Evolutionary conservation across 148 eudicot genomes (phyloP).

Genomic region (Rhododendron vialii): DNA sequence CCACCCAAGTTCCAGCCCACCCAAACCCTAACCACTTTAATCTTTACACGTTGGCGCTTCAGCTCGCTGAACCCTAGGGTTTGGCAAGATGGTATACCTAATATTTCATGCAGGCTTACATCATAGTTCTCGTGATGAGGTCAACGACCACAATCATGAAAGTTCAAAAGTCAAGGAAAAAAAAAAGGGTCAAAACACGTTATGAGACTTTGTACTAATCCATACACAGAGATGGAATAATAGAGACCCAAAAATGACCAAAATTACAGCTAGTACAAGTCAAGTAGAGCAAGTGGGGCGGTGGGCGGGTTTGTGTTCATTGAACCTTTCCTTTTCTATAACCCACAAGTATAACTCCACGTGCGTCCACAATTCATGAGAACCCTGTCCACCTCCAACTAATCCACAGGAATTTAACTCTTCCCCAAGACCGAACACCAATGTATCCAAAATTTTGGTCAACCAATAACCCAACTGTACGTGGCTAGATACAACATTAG

Average conservation of each 20-base stretch:
- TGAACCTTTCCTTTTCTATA: neutral
- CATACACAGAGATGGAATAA: neutral
- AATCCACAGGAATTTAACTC: neutral
- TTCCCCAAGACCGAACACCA: neutral
- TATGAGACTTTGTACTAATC: neutral
- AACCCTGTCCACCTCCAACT: neutral
- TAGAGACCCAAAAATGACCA: neutral
- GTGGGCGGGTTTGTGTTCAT: neutral
- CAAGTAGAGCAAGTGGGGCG: neutral
- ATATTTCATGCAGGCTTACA: neutral
- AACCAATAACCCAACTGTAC: neutral
- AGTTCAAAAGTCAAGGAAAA: neutral
- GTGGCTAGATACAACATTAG: neutral
- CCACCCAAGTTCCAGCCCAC: no score
- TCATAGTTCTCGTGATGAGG: neutral
- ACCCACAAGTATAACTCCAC: neutral
- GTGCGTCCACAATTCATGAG: neutral
- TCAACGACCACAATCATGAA: neutral
- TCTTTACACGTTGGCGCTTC: no score
- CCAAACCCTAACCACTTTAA: no score
- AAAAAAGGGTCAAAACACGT: neutral
- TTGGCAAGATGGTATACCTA: neutral
- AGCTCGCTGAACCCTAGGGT: no score
- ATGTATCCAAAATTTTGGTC: neutral
- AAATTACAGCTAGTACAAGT: neutral